Evolutionary conservation across 2,329 filamentous ascomycete genomes (phyloP).

Genomic region (Bipolaris zeicola): DNA sequence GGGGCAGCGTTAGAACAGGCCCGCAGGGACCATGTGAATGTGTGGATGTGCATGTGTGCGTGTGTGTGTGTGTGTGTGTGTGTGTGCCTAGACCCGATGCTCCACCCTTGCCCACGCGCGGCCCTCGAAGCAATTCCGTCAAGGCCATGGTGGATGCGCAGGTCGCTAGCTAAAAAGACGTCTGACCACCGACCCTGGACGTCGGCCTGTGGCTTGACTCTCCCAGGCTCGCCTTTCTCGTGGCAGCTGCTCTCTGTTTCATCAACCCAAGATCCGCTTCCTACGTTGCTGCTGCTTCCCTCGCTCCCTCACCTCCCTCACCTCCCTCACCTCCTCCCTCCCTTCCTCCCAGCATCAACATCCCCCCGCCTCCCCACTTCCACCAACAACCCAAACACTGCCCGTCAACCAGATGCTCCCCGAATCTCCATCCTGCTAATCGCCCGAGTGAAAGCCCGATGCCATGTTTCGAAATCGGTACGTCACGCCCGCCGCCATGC

Average conservation of each 20-base stretch:
- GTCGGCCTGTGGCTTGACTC: conserved; percentile 42
- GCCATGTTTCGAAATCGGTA: conserved; percentile 56
- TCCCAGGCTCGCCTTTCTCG: conserved; percentile 29
- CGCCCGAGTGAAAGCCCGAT: conserved; percentile 14
- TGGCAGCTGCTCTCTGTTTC: conserved; percentile 45
- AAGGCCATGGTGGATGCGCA: conserved; percentile 23
- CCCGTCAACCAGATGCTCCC: conserved; percentile 7
- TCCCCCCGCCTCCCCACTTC: background rate
- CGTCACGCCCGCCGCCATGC: conserved; percentile 24
- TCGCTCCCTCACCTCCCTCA: background rate
- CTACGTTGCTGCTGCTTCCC: background rate
- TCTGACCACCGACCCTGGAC: conserved; percentile 36
- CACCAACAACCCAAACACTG: too few relatives aligned
- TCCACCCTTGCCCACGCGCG: conserved; percentile 36
- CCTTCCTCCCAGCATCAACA: background rate
- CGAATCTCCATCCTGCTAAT: background rate
- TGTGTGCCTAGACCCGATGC: conserved; percentile 32
- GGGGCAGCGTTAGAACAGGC: conserved; percentile 23
- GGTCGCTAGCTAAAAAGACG: conserved; percentile 47
- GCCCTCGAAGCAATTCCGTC: conserved; percentile 28
- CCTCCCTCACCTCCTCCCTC: background rate
- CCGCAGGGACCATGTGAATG: too few relatives aligned
- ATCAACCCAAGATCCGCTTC: conserved; percentile 32
- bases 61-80: conserved; percentile 3
- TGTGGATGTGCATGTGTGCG: too few relatives aligned